A percentile compares a stretch with the other conserved stretches of the same genome.
These are phyloP conservation scores for Urtica urens DNA, from an alignment of 306 rosid genomes.

Conservation along the genomic window DNA sequence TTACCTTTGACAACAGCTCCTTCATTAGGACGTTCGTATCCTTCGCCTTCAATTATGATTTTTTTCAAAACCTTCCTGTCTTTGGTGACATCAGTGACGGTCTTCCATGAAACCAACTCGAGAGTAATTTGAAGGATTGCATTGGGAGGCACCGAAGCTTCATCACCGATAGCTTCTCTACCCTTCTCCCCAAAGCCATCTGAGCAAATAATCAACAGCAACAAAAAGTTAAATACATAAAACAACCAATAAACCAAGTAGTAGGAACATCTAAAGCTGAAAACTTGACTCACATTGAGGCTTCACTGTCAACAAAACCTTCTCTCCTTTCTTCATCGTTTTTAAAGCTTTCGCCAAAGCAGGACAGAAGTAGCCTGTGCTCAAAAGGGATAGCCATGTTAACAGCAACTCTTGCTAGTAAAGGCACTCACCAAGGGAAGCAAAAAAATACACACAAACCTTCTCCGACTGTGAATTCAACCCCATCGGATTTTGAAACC, in stretches of 20 bases:
- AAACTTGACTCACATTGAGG: constrained; percentile 45
- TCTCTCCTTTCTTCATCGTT: constrained; percentile 87
- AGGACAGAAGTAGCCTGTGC: constrained; percentile 58
- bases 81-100: constrained; percentile 56
- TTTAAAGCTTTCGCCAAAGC: constrained; percentile 69
- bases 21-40: constrained; percentile 75
- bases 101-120: constrained; percentile 74
- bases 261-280: not conserved
- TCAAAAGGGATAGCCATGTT: not conserved
- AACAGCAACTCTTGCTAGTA: not conserved
- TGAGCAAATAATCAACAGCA: not conserved
- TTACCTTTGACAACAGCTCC: constrained; percentile 52
- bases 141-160: constrained; percentile 66
- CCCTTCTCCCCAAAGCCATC: constrained; percentile 90
- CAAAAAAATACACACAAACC: constrained; percentile 21
- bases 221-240: not conserved
- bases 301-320: constrained; percentile 57
- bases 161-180: constrained; percentile 39
- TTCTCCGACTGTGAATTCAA: constrained; percentile 54
- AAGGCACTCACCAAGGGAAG: not conserved
- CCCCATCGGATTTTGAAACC: constrained; percentile 64
- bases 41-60: constrained; percentile 72
- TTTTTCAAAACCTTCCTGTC: constrained; percentile 69
- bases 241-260: not conserved
- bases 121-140: constrained; percentile 55